phyloP scores from a whole-genome alignment of 2,329 filamentous ascomycete genomes.

The Aspergillus sp. region DNA sequence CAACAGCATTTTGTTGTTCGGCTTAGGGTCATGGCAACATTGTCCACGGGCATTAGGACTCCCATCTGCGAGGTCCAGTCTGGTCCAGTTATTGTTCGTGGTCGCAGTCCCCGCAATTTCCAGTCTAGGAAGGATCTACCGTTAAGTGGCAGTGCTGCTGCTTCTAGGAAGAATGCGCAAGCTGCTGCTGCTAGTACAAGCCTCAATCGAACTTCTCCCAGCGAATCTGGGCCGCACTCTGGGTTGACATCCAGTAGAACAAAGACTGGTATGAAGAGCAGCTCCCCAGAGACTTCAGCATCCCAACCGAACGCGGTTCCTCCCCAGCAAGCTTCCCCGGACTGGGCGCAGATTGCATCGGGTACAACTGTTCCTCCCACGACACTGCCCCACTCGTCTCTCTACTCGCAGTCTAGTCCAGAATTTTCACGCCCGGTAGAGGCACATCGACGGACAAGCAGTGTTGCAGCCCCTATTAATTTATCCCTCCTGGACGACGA shows the following conservation, averaged over 20 bases:
- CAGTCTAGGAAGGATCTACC: constrained; percentile 92
- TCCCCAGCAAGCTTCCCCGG: constrained; percentile 28
- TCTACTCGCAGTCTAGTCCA: constrained; percentile 55
- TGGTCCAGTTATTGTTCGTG: constrained; percentile 88
- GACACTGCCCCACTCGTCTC: constrained; percentile 29
- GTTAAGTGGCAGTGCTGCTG: constrained; percentile 74
- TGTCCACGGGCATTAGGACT: constrained; percentile 80
- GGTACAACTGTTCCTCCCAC: constrained; percentile 17
- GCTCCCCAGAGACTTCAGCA: constrained; percentile 34
- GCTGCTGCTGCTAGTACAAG: constrained; percentile 29
- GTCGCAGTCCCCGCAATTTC: constrained; percentile 91
- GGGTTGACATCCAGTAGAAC: constrained; percentile 29
- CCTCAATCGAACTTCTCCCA: constrained; percentile 34
- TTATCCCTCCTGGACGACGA: constrained; percentile 59
- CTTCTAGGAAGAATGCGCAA: constrained; percentile 69
- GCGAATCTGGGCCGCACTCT: constrained; percentile 27
- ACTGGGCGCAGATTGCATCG: constrained; percentile 38
- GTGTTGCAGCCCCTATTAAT: constrained; percentile 51
- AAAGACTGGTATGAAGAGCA: constrained; percentile 33
- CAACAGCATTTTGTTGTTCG: constrained; percentile 95
- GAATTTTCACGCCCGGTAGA: constrained; percentile 47
- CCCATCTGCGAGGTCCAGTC: constrained; percentile 82
- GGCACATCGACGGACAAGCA: constrained; percentile 36
- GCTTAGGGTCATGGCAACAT: constrained; percentile 78
- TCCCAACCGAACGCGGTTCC: constrained; percentile 28